Percentiles rank a stretch among this genome's conserved stretches.
Conservation (phyloP, 2,329 filamentous ascomycete species). For the Pleurostoma richardsiae region DNA sequence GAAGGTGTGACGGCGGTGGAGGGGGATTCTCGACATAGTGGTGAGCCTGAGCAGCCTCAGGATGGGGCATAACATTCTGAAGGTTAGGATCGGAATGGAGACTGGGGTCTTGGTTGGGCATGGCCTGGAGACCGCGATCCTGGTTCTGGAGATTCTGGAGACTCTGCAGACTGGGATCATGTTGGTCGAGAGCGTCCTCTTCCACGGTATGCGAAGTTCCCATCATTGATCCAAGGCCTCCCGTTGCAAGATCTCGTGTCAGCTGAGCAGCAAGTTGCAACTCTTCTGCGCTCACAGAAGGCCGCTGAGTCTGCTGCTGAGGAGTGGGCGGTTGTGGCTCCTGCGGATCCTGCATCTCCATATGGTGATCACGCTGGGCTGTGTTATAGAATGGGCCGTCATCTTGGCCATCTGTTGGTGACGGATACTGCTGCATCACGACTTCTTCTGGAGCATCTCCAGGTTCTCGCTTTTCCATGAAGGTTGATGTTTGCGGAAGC, state of each 20-base stretch:
- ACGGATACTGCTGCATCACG: conserved; percentile 5
- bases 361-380: conserved; percentile 12
- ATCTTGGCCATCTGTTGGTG: conserved; percentile 5
- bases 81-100: not conserved
- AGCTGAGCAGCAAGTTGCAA: conserved; percentile 54
- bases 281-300: conserved; percentile 45
- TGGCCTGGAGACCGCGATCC: conserved; percentile 16
- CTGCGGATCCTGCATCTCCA: conserved; percentile 15
- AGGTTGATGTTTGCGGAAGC: too few species aligned
- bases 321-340: conserved; percentile 28
- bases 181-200: conserved; percentile 6
- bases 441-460: not conserved
- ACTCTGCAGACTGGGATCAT: conserved; percentile 8
- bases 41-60: conserved; percentile 15
- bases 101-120: conserved; percentile 21
- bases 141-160: conserved; percentile 13
- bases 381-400: not conserved
- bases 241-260: conserved; percentile 33
- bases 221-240: conserved; percentile 29
- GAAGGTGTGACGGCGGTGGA: conserved; percentile 18
- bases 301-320: conserved; percentile 34
- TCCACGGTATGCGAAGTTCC: conserved; percentile 38
- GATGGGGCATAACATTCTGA: conserved; percentile 15
- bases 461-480: not conserved
- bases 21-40: conserved; percentile 16